phyloP scores from a whole-genome alignment of 148 eudicot species.

The Chenopodium formosanum region DNA sequence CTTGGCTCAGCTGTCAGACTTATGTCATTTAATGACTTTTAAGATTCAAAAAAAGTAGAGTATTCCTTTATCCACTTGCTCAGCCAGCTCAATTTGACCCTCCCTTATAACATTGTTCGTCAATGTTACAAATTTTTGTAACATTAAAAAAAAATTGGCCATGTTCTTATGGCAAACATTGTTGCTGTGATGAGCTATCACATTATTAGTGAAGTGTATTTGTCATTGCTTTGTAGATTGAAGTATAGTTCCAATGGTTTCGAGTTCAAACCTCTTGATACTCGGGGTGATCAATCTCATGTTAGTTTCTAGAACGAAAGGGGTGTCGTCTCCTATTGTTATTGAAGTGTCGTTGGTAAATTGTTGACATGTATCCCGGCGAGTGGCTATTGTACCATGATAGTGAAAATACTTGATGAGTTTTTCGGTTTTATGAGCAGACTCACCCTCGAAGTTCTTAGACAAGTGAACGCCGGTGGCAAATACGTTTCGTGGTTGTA shows the following conservation, averaged over 20 bases:
- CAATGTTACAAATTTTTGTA: not conserved
- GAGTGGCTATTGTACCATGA: slow-evolving; percentile 62
- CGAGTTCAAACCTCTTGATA: slow-evolving; percentile 62
- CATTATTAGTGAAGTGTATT: no score
- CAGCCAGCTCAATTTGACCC: not conserved
- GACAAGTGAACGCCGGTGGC: slow-evolving; percentile 89
- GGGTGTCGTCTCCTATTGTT: slow-evolving; percentile 36
- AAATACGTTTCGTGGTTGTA: slow-evolving; percentile 66
- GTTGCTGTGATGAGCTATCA: no score
- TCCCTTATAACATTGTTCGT: not conserved
- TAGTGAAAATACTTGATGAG: slow-evolving; percentile 68
- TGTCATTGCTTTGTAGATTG: slow-evolving; percentile 47
- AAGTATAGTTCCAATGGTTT: slow-evolving; percentile 52
- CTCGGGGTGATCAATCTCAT: slow-evolving; percentile 44
- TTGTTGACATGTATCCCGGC: slow-evolving; percentile 57
- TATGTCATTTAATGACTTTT: not conserved
- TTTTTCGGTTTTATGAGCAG: slow-evolving; percentile 44
- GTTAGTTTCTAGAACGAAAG: slow-evolving; percentile 49
- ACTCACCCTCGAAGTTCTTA: slow-evolving; percentile 51
- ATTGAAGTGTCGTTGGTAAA: slow-evolving; percentile 39
- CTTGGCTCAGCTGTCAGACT: not conserved
- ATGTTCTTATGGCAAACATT: no score
- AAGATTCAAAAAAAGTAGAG: no score
- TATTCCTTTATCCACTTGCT: no score
- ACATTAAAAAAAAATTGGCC: no score